A percentile compares a stretch with the other conserved stretches of the same genome.
These are phyloP conservation scores for Jacaranda mimosifolia DNA, from an alignment of 257 asterid genomes.

Conservation along the genomic window DNA sequence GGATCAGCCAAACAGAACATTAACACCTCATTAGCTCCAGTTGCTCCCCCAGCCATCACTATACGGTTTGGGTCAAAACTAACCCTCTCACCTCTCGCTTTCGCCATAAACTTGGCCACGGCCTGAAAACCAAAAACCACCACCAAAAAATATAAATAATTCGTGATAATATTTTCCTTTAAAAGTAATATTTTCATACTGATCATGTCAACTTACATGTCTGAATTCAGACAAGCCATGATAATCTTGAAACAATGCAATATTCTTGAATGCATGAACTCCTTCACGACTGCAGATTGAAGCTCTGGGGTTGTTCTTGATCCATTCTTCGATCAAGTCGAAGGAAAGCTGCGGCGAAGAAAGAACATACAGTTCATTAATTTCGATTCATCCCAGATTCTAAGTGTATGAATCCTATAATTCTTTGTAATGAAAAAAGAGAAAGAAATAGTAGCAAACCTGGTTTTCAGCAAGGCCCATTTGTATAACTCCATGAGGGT, in stretches of 20 bases:
- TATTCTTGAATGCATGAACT: conserved; percentile 52
- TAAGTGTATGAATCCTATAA: too few relatives aligned
- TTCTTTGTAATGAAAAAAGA: too few relatives aligned
- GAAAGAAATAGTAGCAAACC: conserved; percentile 36
- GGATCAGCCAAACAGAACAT: conserved; percentile 79
- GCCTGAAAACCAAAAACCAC: conserved; percentile 62
- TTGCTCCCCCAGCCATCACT: conserved; percentile 92
- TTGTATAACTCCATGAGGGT: conserved; percentile 84
- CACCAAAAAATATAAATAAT: background rate
- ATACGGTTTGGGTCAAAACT: conserved; percentile 71
- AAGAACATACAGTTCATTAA: too few relatives aligned
- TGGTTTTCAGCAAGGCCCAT: conserved; percentile 96
- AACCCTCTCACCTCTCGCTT: conserved; percentile 66
- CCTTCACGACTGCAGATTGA: conserved; percentile 80
- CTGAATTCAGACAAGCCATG: conserved; percentile 81
- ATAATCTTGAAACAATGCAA: conserved; percentile 81
- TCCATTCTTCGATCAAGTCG: conserved; percentile 74
- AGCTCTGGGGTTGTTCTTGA: conserved; percentile 61
- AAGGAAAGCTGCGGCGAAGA: conserved; percentile 55
- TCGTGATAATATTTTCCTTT: too few relatives aligned
- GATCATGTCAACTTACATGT: conserved; percentile 44
- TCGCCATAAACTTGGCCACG: conserved; percentile 75
- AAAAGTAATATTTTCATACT: too few relatives aligned
- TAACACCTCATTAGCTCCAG: conserved; percentile 75
- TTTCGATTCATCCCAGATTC: too few relatives aligned